phyloP scores from a whole-genome alignment of 1,139 yeast genomes.

The Geotrichum carabidarum region DNA sequence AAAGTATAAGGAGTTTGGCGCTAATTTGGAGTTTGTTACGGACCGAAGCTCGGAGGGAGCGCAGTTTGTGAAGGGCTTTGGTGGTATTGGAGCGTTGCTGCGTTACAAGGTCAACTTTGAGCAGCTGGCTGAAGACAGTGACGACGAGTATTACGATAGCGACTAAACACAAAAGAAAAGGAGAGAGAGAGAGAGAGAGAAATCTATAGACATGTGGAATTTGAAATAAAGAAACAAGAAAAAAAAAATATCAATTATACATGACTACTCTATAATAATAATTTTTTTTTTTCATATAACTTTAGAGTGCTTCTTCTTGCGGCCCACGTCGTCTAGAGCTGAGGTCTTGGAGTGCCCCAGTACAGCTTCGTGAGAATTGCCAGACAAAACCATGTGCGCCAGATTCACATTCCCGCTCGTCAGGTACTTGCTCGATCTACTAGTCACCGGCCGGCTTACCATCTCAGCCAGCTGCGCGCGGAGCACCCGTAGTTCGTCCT shows the following conservation, averaged over 20 bases:
- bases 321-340: slow-evolving; percentile 59
- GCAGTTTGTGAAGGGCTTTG: slow-evolving; percentile 94
- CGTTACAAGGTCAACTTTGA: slow-evolving; percentile 97
- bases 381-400: slow-evolving; percentile 76
- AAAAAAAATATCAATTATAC: slow-evolving; percentile 22
- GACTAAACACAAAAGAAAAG: slow-evolving; percentile 31
- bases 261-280: slow-evolving; percentile 16
- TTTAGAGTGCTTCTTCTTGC: slow-evolving; percentile 33
- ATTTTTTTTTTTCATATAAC: neutral
- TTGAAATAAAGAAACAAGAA: slow-evolving; percentile 3
- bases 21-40: slow-evolving; percentile 78
- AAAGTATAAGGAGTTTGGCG: slow-evolving; percentile 89
- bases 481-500: slow-evolving; percentile 47
- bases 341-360: slow-evolving; percentile 64
- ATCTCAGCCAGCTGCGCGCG: slow-evolving; percentile 55
- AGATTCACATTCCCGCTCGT: slow-evolving; percentile 80
- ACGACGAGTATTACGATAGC: slow-evolving; percentile 82
- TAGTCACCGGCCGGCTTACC: slow-evolving; percentile 49
- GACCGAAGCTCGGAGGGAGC: slow-evolving; percentile 98
- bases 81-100: slow-evolving; percentile 95
- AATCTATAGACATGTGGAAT: slow-evolving; percentile 1
- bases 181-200: neutral
- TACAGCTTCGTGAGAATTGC: slow-evolving; percentile 62
- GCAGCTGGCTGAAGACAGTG: slow-evolving; percentile 83
- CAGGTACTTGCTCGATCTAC: slow-evolving; percentile 50